Evolutionary conservation across 345 rosid genomes (phyloP).

Genomic region (Mangifera indica): DNA sequence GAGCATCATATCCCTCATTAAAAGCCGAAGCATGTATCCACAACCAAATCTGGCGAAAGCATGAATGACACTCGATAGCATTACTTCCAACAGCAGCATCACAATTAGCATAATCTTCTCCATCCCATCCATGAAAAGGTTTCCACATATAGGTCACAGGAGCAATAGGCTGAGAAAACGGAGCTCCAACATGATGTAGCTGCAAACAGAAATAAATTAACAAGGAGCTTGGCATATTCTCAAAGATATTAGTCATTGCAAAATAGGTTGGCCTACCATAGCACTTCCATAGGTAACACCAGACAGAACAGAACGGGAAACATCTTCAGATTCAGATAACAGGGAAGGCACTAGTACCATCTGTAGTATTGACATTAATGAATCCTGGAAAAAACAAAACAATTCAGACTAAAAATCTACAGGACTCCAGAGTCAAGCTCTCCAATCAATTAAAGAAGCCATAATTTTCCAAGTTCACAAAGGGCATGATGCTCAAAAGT

Average conservation of each 20-base stretch:
- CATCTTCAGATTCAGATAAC: constrained; percentile 36
- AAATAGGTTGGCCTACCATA: constrained; percentile 47
- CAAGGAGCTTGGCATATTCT: constrained; percentile 1
- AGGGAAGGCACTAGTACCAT: constrained; percentile 62
- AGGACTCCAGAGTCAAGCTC: neutral
- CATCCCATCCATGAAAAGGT: constrained; percentile 33
- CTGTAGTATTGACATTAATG: constrained; percentile 51
- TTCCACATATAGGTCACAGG: constrained; percentile 82
- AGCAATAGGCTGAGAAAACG: constrained; percentile 51
- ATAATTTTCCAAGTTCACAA: neutral
- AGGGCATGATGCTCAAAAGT: neutral
- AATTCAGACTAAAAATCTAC: neutral
- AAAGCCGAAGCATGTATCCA: constrained; percentile 91
- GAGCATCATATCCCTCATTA: constrained; percentile 65
- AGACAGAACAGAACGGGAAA: constrained; percentile 44
- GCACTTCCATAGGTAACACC: constrained; percentile 62
- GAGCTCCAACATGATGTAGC: constrained; percentile 70
- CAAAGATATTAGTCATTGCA: neutral
- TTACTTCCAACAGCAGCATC: constrained; percentile 22
- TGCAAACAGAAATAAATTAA: constrained; percentile 26
- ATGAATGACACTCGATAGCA: constrained; percentile 18
- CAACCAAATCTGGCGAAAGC: constrained; percentile 59
- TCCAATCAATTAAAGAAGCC: neutral
- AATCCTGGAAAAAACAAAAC: constrained; percentile 42
- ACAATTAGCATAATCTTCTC: constrained; percentile 27